Evolutionary conservation across 768 basidiomycete genomes (phyloP).

Genomic region (Megacollybia marginata): DNA sequence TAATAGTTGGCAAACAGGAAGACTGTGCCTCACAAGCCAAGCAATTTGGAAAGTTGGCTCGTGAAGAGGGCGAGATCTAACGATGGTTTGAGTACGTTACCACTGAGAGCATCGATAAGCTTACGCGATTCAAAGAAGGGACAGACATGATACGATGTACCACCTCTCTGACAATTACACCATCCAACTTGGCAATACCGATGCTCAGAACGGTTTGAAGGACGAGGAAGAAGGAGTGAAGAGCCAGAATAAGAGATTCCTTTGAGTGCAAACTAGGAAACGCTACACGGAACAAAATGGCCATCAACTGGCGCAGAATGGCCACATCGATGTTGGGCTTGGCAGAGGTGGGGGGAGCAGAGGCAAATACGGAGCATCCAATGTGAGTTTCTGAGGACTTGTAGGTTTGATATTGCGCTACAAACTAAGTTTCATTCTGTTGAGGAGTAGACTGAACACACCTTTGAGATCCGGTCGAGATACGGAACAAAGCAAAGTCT

Average conservation of each 20-base stretch:
- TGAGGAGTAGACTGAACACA: constrained; percentile 18
- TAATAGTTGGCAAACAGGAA: constrained; percentile 82
- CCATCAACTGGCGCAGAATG: constrained; percentile 66
- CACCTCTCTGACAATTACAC: constrained; percentile 80
- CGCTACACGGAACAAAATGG: constrained; percentile 68
- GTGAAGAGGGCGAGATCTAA: constrained; percentile 91
- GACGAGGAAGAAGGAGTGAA: constrained; percentile 83
- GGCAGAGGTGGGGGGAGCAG: no score
- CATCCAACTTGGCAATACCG: constrained; percentile 82
- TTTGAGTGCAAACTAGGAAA: no score
- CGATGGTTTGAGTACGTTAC: constrained; percentile 88
- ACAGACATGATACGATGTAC: constrained; percentile 56
- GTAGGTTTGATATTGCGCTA: constrained; percentile 44
- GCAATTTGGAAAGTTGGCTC: constrained; percentile 78
- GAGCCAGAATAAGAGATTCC: constrained; percentile 55
- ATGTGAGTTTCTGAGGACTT: no score
- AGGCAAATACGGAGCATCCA: no score
- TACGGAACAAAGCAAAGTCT: no score
- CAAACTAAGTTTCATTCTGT: no score
- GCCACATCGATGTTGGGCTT: constrained; percentile 64
- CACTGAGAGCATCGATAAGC: constrained; percentile 35
- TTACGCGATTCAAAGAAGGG: not conserved
- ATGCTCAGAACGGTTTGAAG: constrained; percentile 83
- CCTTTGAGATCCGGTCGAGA: constrained; percentile 55
- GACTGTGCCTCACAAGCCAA: constrained; percentile 78